Evolutionary conservation across 805 yeast genomes (phyloP).

Genomic region (Candida andamanensis): DNA sequence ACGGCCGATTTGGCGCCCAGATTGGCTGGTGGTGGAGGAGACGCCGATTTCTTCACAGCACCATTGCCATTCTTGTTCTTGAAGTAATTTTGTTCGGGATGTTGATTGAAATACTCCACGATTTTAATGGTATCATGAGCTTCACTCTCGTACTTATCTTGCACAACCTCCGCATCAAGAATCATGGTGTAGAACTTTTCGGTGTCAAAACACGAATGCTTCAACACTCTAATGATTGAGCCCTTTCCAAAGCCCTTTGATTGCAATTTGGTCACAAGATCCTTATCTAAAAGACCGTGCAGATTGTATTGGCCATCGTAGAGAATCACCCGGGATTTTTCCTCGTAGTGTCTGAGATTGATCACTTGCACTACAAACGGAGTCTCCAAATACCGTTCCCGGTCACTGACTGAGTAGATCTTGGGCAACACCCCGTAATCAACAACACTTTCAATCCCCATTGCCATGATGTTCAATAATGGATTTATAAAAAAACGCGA

Average conservation of each 20-base stretch:
- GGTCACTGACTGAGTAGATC: slow-evolving; percentile 9
- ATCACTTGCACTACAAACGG: slow-evolving; percentile 31
- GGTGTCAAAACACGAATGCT: slow-evolving; percentile 42
- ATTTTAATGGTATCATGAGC: slow-evolving; percentile 10
- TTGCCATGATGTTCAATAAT: slow-evolving; percentile 1
- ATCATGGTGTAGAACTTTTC: slow-evolving; percentile 46
- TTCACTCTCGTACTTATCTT: slow-evolving; percentile 4
- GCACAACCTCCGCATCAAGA: slow-evolving; percentile 42
- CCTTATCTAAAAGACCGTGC: slow-evolving; percentile 37
- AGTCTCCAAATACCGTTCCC: slow-evolving; percentile 11
- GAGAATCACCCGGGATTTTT: slow-evolving; percentile 30
- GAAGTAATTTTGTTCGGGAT: slow-evolving; percentile 50
- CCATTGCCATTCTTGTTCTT: slow-evolving; percentile 12
- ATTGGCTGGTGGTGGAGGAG: slow-evolving; percentile 3
- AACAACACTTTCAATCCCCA: slow-evolving; percentile 7
- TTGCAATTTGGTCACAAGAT: slow-evolving; percentile 37
- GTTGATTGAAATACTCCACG: slow-evolving; percentile 54
- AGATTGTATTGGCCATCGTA: slow-evolving; percentile 34
- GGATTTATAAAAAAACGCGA: slow-evolving; percentile 1
- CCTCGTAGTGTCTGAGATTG: slow-evolving; percentile 26
- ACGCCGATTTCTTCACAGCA: slow-evolving; percentile 1
- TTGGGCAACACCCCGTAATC: slow-evolving; percentile 10
- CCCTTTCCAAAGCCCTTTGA: slow-evolving; percentile 42
- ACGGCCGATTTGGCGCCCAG: slow-evolving; percentile 1
- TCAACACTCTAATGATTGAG: slow-evolving; percentile 36